phyloP scores from a whole-genome alignment of 164 flowering plant species.

The Liriodendron chinense region DNA sequence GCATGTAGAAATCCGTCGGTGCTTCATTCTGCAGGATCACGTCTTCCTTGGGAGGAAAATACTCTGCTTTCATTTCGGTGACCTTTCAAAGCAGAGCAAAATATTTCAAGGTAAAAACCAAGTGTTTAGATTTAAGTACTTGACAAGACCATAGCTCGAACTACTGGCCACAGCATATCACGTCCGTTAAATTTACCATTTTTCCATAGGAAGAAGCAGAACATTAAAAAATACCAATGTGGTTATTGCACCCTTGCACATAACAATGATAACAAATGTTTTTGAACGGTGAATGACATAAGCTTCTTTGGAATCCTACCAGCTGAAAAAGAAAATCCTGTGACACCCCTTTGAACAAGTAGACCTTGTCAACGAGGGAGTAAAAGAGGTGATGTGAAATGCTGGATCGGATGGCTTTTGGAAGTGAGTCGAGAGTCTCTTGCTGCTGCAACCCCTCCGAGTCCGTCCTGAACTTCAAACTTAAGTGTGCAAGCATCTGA shows the following conservation, averaged over 20 bases:
- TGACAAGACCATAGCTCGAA: too few species aligned
- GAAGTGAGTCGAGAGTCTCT: conserved; percentile 77
- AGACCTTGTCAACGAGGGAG: conserved; percentile 64
- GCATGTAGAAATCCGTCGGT: conserved; percentile 86
- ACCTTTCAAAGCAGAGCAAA: conserved; percentile 40
- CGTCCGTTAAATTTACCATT: too few species aligned
- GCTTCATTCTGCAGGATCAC: conserved; percentile 94
- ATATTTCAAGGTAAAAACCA: background rate
- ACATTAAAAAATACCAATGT: background rate
- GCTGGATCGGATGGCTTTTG: conserved; percentile 92
- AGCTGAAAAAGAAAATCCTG: conserved; percentile 83
- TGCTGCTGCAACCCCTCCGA: conserved; percentile 93
- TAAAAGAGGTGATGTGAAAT: conserved; percentile 84
- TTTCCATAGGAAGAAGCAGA: background rate
- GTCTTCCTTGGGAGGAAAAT: conserved; percentile 91
- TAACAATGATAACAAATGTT: background rate
- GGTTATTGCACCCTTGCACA: background rate
- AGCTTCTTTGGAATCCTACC: conserved; percentile 34
- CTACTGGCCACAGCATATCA: background rate
- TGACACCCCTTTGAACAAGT: conserved; percentile 83
- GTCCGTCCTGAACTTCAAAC: conserved; percentile 85
- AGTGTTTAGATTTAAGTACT: too few species aligned
- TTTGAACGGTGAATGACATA: background rate
- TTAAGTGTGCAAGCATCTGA: conserved; percentile 94
- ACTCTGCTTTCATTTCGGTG: conserved; percentile 94